Evolutionary conservation across 2,329 filamentous ascomycete species (phyloP).

Genomic region (Fusarium vanettenii): DNA sequence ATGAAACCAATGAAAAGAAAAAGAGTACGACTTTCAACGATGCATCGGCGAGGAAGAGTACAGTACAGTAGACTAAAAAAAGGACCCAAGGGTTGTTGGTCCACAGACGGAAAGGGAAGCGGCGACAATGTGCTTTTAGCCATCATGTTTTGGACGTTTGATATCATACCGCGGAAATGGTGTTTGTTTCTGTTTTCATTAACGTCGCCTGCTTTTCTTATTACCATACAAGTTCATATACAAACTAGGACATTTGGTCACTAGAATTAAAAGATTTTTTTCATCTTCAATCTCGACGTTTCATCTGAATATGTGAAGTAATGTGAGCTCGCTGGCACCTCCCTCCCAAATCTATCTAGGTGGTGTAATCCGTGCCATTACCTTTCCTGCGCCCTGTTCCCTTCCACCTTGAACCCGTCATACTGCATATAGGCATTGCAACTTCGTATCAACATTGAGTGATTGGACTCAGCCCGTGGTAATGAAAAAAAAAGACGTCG

Average conservation of each 20-base stretch:
- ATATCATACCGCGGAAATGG: constrained; percentile 31
- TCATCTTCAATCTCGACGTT: not conserved
- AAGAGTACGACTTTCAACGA: not conserved
- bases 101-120: not conserved
- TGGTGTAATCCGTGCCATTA: not conserved
- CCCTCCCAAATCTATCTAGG: not conserved
- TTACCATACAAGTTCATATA: constrained; percentile 1
- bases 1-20: not conserved
- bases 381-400: constrained; percentile 1
- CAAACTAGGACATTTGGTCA: not conserved
- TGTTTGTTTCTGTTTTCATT: constrained; percentile 12
- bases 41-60: not conserved
- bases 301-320: not conserved
- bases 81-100: constrained; percentile 2
- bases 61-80: constrained; percentile 22
- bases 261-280: constrained; percentile 3
- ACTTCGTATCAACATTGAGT: constrained; percentile 6
- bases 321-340: not conserved
- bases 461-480: not conserved
- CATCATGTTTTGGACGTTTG: constrained; percentile 27
- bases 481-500: constrained; percentile 1
- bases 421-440: not conserved
- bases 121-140: constrained; percentile 11
- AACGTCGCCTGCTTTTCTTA: not conserved
- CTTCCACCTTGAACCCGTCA: not conserved